Evolutionary conservation across 1,284 basidiomycete genomes (phyloP), one percentile per base, ranked within the genome.

Genomic region (Hemileia vastatrix): DNA sequence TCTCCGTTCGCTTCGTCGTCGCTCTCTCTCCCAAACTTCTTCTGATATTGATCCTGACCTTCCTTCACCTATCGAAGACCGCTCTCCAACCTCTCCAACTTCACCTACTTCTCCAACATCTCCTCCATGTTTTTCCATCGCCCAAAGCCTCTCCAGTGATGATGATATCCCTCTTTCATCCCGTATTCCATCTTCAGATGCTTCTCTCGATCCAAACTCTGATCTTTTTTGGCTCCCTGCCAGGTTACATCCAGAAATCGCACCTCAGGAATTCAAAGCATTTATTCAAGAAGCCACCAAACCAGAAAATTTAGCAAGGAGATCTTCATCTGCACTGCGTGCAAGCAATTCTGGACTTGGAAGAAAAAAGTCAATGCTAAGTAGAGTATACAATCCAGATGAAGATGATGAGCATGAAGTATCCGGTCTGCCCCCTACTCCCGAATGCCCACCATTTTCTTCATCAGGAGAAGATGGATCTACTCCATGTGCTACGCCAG

Each of bases 211-310:
- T 4, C 43, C 51, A 4, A 19, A 64, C 15, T 51, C 55, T 21
- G 65, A 90, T 77, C 83, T 96, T 65, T 97, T 96, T 80, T 98
- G 94, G 94, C 90, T 98, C 15, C 94, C 94, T 44, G 94, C 94
- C 13, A 84, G 87, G 61, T 80, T 96, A 21, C 94, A 98, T 75
- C 95, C 94, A 19, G 94, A 98, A 79, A 88, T 98, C 73, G 94
- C 93, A 1, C 95, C 95, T 8, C 85, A 86, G 56, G 91, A 97
- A 77, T 98, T 98, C 77, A 85, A 90, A 64, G 86, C 86, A 27
- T 96, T 97, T 73, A 83, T 98, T 69, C 89, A 93, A 76, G 88
- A 95, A 70, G 94, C 97, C 78, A 85, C 93, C 2, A 70, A 69
- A 21, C 73, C 76, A 1, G 77, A 77, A 23, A 76, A 70, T 5